phyloP scores from a whole-genome alignment of 2,329 filamentous ascomycete species.

The Aureobasidium namibiae region DNA sequence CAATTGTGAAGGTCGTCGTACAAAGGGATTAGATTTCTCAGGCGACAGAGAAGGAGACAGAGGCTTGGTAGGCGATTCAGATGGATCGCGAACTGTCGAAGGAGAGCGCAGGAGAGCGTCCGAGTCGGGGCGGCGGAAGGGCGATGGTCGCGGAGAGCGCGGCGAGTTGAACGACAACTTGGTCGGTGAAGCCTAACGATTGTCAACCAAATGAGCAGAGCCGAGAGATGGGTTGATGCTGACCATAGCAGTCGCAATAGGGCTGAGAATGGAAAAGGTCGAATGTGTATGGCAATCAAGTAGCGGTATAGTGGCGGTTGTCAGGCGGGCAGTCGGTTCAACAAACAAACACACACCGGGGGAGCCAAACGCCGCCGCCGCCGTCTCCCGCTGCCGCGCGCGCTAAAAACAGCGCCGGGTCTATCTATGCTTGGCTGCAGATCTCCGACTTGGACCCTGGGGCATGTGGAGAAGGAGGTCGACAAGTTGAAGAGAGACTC shows the following conservation, averaged over 20 bases:
- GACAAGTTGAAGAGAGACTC: background rate
- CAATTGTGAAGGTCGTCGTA: slow-evolving; percentile 28
- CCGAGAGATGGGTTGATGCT: background rate
- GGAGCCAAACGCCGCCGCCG: background rate
- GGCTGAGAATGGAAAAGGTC: background rate
- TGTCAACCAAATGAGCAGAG: background rate
- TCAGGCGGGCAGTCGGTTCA: background rate
- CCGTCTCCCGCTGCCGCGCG: background rate
- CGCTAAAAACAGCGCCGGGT: background rate
- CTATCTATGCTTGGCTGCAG: background rate
- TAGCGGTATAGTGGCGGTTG: background rate
- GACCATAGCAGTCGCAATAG: background rate
- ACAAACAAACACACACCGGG: slow-evolving; percentile 6
- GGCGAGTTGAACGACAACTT: slow-evolving; percentile 35
- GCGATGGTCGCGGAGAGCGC: slow-evolving; percentile 36
- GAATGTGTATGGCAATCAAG: background rate
- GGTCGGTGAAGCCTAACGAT: slow-evolving; percentile 1
- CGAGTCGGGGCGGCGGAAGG: slow-evolving; percentile 36
- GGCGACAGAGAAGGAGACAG: slow-evolving; percentile 15
- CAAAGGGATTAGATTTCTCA: slow-evolving; percentile 26
- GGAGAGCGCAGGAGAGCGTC: slow-evolving; percentile 29
- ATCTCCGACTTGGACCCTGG: background rate
- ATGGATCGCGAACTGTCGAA: slow-evolving; percentile 26
- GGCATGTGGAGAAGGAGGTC: background rate
- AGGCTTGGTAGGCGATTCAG: slow-evolving; percentile 17